Conservation (phyloP, 495 filamentous ascomycete species). For the Neurospora tetrasperma region DNA sequence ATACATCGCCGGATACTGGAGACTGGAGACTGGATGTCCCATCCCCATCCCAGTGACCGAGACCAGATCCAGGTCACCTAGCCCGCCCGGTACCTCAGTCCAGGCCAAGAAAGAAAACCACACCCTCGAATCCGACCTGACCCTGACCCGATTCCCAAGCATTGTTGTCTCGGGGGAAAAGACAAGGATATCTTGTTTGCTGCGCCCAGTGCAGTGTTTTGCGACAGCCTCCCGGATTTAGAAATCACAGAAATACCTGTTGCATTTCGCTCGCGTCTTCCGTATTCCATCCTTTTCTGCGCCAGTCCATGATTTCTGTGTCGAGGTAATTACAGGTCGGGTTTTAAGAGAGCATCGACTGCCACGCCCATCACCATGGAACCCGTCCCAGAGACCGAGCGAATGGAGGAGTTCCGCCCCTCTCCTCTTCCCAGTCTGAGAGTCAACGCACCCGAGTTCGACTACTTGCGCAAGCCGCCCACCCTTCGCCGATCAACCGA, state of each 20-base stretch:
- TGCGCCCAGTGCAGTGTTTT: background rate
- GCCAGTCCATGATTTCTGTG: background rate
- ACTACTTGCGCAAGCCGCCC: slow-evolving; percentile 31
- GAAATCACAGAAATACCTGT: background rate
- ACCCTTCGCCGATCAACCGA: slow-evolving; percentile 43
- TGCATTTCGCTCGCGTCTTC: background rate
- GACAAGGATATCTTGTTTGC: background rate
- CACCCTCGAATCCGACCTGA: background rate
- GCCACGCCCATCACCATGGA: slow-evolving; percentile 34
- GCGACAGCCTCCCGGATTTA: background rate
- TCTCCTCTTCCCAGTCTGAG: slow-evolving; percentile 36
- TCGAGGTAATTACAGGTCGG: slow-evolving; percentile 8
- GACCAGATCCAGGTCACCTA: background rate
- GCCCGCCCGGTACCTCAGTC: background rate
- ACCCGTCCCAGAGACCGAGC: slow-evolving; percentile 47
- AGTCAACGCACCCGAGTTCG: slow-evolving; percentile 28
- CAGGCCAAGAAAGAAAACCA: background rate
- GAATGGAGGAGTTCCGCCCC: slow-evolving; percentile 47
- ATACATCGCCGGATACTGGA: background rate
- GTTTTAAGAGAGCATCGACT: slow-evolving; percentile 16
- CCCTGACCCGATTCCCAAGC: background rate
- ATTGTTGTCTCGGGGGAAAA: background rate
- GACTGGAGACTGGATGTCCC: background rate
- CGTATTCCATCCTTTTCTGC: background rate
- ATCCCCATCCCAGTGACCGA: background rate